phyloP scores from a whole-genome alignment of 75 land plant genomes.

The Sequoiadendron giganteum region DNA sequence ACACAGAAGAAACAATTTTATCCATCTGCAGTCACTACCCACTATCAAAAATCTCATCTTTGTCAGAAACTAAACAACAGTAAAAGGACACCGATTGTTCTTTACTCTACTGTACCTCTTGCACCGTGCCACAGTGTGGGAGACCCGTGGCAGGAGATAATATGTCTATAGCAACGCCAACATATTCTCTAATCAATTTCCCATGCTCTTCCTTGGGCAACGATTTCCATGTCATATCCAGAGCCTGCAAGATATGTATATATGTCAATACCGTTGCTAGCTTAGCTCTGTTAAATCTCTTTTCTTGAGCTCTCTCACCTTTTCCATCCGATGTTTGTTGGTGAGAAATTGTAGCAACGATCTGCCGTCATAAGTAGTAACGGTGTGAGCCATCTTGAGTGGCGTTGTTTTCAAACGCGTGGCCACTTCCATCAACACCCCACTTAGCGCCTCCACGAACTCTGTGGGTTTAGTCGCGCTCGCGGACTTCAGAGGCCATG shows the following conservation, averaged over 20 bases:
- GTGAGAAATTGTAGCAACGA: constrained; percentile 52
- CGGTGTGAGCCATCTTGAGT: constrained; percentile 69
- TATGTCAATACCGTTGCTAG: not conserved
- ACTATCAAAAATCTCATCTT: not conserved
- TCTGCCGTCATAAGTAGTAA: constrained; percentile 71
- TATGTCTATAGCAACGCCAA: constrained; percentile 54
- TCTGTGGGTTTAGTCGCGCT: constrained; percentile 37
- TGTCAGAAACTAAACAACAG: not conserved
- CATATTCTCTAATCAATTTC: constrained; percentile 40
- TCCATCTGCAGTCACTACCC: constrained; percentile 25
- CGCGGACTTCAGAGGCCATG: constrained; percentile 7
- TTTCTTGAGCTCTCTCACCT: constrained; percentile 31
- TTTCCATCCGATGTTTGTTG: constrained; percentile 58
- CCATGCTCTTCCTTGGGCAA: constrained; percentile 53
- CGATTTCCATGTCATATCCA: constrained; percentile 42
- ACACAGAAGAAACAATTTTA: constrained; percentile 11
- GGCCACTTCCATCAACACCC: constrained; percentile 34
- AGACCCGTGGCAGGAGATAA: constrained; percentile 66
- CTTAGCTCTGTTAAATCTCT: too few species aligned
- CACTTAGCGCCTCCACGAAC: constrained; percentile 52
- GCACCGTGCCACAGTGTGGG: constrained; percentile 71
- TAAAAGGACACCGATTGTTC: not conserved
- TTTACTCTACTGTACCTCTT: constrained; percentile 39
- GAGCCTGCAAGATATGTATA: constrained; percentile 24
- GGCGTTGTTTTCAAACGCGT: constrained; percentile 54